Conservation (phyloP, 1,139 yeast species). For the Candida gigantensis region DNA sequence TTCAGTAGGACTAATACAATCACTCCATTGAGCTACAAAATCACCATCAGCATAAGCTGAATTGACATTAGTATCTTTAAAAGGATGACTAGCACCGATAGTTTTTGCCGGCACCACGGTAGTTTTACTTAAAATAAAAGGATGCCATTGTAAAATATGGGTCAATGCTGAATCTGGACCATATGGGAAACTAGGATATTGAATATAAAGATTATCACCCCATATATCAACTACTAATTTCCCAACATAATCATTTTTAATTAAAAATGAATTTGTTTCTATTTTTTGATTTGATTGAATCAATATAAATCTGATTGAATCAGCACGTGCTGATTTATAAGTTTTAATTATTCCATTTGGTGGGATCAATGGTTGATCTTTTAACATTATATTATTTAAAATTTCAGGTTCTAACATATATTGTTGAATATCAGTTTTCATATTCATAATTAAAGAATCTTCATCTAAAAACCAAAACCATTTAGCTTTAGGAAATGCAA, state of each 20-base stretch:
- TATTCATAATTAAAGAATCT: constrained; percentile 69
- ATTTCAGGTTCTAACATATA: constrained; percentile 58
- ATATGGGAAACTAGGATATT: constrained; percentile 60
- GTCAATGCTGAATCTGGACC: constrained; percentile 70
- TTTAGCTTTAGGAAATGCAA: constrained; percentile 80
- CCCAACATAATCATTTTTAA: constrained; percentile 65
- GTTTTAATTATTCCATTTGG: constrained; percentile 72
- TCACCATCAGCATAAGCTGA: constrained; percentile 60
- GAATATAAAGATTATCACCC: constrained; percentile 68
- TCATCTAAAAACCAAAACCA: constrained; percentile 86
- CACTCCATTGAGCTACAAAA: constrained; percentile 60
- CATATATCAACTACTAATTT: constrained; percentile 72
- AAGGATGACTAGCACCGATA: constrained; percentile 33
- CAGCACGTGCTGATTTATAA: constrained; percentile 58
- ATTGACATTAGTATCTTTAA: constrained; percentile 26
- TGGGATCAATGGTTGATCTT: constrained; percentile 69
- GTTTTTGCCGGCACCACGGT: constrained; percentile 65
- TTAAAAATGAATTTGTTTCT: constrained; percentile 67
- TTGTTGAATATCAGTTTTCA: constrained; percentile 55
- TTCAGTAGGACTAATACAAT: constrained; percentile 46
- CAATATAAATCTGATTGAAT: constrained; percentile 55
- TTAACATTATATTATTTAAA: constrained; percentile 58
- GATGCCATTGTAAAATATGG: constrained; percentile 94
- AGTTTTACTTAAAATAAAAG: constrained; percentile 67
- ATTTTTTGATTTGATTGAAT: constrained; percentile 65